Conservation (phyloP, 106 monocot genomes). For the Agapanthus africanus region DNA sequence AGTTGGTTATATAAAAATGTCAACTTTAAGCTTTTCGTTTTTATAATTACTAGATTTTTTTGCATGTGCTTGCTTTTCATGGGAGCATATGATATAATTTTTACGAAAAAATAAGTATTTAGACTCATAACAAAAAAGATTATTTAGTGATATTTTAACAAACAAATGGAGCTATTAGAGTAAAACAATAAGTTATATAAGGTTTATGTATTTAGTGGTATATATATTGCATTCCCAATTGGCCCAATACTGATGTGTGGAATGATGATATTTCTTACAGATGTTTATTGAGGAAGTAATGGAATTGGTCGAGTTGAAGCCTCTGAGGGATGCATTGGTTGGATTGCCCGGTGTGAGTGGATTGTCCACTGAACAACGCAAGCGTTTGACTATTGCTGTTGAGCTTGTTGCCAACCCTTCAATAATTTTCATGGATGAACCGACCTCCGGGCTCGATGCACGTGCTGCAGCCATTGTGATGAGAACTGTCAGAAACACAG, state of each 20-base stretch:
- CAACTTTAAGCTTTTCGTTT: neutral
- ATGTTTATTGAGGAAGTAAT: slow-evolving; percentile 22
- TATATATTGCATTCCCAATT: too few relatives aligned
- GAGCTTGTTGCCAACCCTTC: slow-evolving; percentile 27
- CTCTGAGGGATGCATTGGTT: slow-evolving; percentile 14
- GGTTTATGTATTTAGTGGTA: too few relatives aligned
- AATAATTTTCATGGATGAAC: slow-evolving; percentile 29
- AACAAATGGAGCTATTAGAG: too few relatives aligned
- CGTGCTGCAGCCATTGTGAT: slow-evolving; percentile 23
- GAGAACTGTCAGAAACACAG: slow-evolving; percentile 18
- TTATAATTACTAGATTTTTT: too few relatives aligned
- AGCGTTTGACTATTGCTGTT: slow-evolving; percentile 22
- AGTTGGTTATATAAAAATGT: neutral
- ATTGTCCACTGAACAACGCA: slow-evolving; percentile 25
- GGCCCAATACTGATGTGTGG: neutral
- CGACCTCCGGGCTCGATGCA: slow-evolving; percentile 25
- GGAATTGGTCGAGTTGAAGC: slow-evolving; percentile 17
- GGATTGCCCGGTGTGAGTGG: slow-evolving; percentile 20
- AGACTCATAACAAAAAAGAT: too few relatives aligned
- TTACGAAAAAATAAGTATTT: too few relatives aligned
- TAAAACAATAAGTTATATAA: too few relatives aligned
- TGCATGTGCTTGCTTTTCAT: too few relatives aligned
- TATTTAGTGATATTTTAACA: too few relatives aligned
- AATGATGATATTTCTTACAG: slow-evolving; percentile 5
- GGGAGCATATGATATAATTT: too few relatives aligned